Evolutionary conservation across 2,329 filamentous ascomycete genomes (phyloP), one percentile per base, ranked within the genome.

Genomic region (Microcyclospora pomicola): DNA sequence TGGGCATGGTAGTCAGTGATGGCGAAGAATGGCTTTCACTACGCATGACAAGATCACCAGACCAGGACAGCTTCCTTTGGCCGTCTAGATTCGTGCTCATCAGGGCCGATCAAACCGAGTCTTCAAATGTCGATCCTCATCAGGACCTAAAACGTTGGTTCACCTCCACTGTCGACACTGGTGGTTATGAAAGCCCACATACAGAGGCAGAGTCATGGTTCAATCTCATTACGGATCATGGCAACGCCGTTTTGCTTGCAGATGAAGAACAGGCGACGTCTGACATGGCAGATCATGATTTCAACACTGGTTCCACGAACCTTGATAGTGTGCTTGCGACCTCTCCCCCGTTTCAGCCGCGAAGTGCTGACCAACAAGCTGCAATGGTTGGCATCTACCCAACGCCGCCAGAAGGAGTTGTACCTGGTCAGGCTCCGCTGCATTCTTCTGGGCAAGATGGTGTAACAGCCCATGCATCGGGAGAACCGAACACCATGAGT

Each of bases 361-460:
- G 53, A 13, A 35, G 40, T 24, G 72, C 44, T 63, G 72, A 48
- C 13, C 53, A 55, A 35, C 49, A 53, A 34, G 42, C 46, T 13
- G 46, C 47, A 7, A 43, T 53, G 15, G 70, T 72, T 31, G 68
- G 71, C 2, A 75, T 83, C 59, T 83, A 84, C 52, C 79, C 77
- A 7, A 84, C 80, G 5, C 80, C 80, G 2, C 80, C 80, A 9
- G 79, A 82, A 51, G 77, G 68, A 11, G 40, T 54, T 14, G 36
- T 49, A 9, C 38, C 33, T 32, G 38, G 30, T 29, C 46, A 42
- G 13, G 35, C 39, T 11, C 59, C 35, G 49, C 40, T 34, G 31
- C 44, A 27, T 43, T 53, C 28, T 15, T 10, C 31, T 9, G 13
- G 31, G 19, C 5, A 7, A 24, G 19, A 24, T 24, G 7, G 19